Conservation (phyloP, 768 basidiomycete species). For the Pseudohyphozyma bogoriensis region DNA sequence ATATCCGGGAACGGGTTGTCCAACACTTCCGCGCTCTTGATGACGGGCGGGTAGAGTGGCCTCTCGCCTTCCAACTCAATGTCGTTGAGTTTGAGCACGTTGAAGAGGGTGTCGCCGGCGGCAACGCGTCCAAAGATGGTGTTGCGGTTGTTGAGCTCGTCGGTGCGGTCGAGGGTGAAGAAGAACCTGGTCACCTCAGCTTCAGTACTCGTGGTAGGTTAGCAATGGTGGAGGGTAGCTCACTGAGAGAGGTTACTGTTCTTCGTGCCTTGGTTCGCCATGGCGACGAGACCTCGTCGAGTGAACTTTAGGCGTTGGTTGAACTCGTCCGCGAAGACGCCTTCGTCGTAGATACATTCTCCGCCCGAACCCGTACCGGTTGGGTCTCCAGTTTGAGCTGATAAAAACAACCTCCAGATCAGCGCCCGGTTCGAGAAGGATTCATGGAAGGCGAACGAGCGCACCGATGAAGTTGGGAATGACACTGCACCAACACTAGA, state of each 20-base stretch:
- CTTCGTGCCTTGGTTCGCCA: conserved; percentile 77
- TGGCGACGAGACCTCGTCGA: conserved; percentile 82
- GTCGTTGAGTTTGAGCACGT: conserved; percentile 44
- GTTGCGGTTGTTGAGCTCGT: conserved; percentile 81
- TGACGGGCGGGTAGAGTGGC: conserved; percentile 84
- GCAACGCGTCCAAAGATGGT: conserved; percentile 74
- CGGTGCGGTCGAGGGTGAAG: conserved; percentile 66
- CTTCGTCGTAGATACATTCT: conserved; percentile 88
- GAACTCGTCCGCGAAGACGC: conserved; percentile 25
- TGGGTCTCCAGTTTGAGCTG: conserved; percentile 89
- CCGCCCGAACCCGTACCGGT: conserved; percentile 86
- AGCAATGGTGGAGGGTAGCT: conserved; percentile 19
- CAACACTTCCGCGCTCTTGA: conserved; percentile 68
- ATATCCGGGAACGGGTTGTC: conserved; percentile 96
- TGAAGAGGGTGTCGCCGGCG: conserved; percentile 49
- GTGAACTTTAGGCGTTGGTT: conserved; percentile 75
- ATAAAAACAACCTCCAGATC: too few species aligned
- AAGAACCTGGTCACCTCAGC: conserved; percentile 40
- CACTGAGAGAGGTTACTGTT: conserved; percentile 91
- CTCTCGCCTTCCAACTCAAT: conserved; percentile 56
- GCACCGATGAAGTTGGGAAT: conserved; percentile 83
- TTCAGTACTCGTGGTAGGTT: background rate
- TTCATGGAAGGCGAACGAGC: too few species aligned
- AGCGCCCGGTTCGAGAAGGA: too few species aligned
- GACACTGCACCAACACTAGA: conserved; percentile 38